Base-by-base conservation (phyloP, 345 rosid species). In the Gossypium mustelinum region DNA sequence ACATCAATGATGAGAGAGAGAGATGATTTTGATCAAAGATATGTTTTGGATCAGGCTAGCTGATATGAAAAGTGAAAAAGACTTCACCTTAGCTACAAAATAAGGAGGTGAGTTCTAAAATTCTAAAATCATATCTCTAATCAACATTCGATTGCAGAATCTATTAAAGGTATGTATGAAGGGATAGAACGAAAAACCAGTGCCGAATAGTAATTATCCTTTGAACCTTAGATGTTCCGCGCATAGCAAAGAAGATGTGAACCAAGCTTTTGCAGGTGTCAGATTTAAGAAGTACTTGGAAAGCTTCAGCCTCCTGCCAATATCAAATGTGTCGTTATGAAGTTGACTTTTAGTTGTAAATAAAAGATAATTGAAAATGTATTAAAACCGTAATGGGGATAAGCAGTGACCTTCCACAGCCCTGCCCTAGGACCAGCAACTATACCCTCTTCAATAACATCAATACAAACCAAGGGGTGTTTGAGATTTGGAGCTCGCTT, bases 381-480 rank as follows among this genome's bases (percentile, higher is more conserved):
- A 59, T 24, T 34, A 11, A 25, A 68, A 76, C 25, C 56, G 34
- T 22, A 20, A 7, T 22, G 8, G 69, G 78, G 68, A 66, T 9
- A 22, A 70, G 65, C 7, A 73, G 58, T 59, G 57, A 94, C 98
- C 98, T 94, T 94, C 85, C 83, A 79, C 17, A 93, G 81, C 47
- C 97, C 99, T 77, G 89, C 93, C 78, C 87, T 84, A 3, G 97
- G 85, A 79, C 94, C 90, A 52, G 93, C 89, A 77, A 93, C 92
- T 76, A 95, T 80, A 79, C 99, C 99, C 72, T 76, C 85, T 87
- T 95, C 98, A 78, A 95, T 75, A 68, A 84, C 89, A 59, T 93
- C 92, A 68, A 93, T 91, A 85, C 98, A 93, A 83, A 88, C 88
- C 62, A 91, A 58, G n/a, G 98, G 99, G 75, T 95, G 97, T 69